Percentiles rank a stretch among this genome's conserved stretches.
These are phyloP conservation scores for Syzygium syzygioides DNA, from an alignment of 441 rosid genomes.

Conservation along the genomic window DNA sequence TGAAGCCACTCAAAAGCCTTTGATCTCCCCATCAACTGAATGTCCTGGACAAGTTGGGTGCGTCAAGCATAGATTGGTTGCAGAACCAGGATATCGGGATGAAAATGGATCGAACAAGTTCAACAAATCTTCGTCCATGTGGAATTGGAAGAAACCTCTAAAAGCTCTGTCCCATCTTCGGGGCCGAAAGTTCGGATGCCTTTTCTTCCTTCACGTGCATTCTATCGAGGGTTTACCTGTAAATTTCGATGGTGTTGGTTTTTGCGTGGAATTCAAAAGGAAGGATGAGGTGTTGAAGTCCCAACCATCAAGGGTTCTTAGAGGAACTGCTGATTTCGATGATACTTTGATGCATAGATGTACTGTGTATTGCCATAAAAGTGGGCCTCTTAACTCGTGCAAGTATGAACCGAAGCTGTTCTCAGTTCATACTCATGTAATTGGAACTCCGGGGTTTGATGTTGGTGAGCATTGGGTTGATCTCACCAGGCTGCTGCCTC, in stretches of 20 bases:
- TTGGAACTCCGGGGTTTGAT: slow-evolving; percentile 36
- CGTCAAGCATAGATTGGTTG: slow-evolving; percentile 18
- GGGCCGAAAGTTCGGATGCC: slow-evolving; percentile 44
- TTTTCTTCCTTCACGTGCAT: slow-evolving; percentile 73
- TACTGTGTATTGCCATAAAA: slow-evolving; percentile 53
- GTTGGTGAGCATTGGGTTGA: slow-evolving; percentile 76
- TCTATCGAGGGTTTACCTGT: slow-evolving; percentile 66
- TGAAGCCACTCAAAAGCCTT: slow-evolving; percentile 29
- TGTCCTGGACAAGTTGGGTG: slow-evolving; percentile 34
- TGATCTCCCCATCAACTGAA: slow-evolving; percentile 35
- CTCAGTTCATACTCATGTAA: slow-evolving; percentile 41
- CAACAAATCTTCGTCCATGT: slow-evolving; percentile 35
- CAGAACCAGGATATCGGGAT: slow-evolving; percentile 9
- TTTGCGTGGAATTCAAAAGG: slow-evolving; percentile 66
- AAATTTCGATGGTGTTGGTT: slow-evolving; percentile 32
- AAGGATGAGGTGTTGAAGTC: slow-evolving; percentile 56
- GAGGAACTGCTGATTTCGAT: slow-evolving; percentile 56
- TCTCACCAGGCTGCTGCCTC: slow-evolving; percentile 70
- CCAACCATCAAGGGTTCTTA: slow-evolving; percentile 35
- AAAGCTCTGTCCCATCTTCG: slow-evolving; percentile 61
- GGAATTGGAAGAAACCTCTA: slow-evolving; percentile 86
- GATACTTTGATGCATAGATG: slow-evolving; percentile 62
- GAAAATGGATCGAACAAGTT: slow-evolving; percentile 21
- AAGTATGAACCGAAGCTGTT: slow-evolving; percentile 60
- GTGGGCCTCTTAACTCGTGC: slow-evolving; percentile 46